Evolutionary conservation across 371 early-diverging fungal species (phyloP).

Genomic region (Mortierella sp.): DNA sequence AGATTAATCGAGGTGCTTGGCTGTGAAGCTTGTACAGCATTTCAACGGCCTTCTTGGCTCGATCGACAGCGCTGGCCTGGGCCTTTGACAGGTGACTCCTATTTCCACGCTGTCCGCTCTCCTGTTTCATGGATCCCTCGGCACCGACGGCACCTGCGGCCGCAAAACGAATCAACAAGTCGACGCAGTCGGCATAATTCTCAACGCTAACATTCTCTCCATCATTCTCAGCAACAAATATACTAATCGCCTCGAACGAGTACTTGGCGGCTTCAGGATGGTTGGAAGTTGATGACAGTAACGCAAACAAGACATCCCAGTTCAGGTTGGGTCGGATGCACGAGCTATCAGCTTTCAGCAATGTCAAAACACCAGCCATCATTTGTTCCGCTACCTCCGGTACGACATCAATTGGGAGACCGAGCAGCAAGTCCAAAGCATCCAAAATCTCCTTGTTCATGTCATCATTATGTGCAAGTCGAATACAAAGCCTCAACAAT

Average conservation of each 20-base stretch:
- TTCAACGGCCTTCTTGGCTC: conserved; percentile 73
- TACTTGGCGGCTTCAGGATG: conserved; percentile 70
- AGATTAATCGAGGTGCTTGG: conserved; percentile 68
- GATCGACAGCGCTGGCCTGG: conserved; percentile 64
- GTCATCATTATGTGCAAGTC: conserved; percentile 75
- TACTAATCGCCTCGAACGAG: conserved; percentile 68
- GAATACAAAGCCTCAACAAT: conserved; percentile 77
- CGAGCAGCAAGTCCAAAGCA: conserved; percentile 70
- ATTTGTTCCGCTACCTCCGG: conserved; percentile 81
- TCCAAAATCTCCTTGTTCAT: conserved; percentile 74
- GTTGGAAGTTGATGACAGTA: conserved; percentile 65
- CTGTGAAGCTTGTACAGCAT: conserved; percentile 68
- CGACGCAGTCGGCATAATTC: conserved; percentile 78
- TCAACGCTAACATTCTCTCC: conserved; percentile 61
- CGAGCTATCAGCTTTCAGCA: conserved; percentile 67
- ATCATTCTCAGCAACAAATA: conserved; percentile 63
- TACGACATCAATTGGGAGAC: conserved; percentile 75
- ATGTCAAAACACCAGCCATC: conserved; percentile 82
- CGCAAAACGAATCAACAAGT: conserved; percentile 68
- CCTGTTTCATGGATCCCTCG: conserved; percentile 50
- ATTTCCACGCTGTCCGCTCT: conserved; percentile 47
- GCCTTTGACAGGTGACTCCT: conserved; percentile 51
- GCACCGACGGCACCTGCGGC: conserved; percentile 61
- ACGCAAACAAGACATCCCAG: conserved; percentile 65
- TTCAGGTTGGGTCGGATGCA: conserved; percentile 55